Evolutionary conservation across 805 yeast species (phyloP).

Genomic region (Candida insectalens): DNA sequence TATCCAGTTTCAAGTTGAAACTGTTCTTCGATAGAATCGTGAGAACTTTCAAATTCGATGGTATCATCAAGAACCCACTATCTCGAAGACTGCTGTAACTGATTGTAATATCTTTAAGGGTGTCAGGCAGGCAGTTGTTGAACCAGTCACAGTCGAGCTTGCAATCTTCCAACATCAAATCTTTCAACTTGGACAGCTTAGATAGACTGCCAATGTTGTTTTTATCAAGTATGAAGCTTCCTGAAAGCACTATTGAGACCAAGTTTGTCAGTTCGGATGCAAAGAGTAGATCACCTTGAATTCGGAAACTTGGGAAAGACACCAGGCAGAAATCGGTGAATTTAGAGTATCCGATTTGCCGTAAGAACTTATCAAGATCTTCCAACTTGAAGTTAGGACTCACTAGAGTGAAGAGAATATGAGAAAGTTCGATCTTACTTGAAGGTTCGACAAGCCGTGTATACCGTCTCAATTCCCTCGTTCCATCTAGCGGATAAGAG

Average conservation of each 20-base stretch:
- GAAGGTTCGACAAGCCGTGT: neutral
- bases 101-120: constrained; percentile 4
- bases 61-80: constrained; percentile 3
- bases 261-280: constrained; percentile 3
- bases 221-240: constrained; percentile 1
- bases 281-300: constrained; percentile 3
- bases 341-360: constrained; percentile 1
- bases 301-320: constrained; percentile 1
- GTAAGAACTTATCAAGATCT: constrained; percentile 2
- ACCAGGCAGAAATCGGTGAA: constrained; percentile 7
- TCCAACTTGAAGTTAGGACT: constrained; percentile 1
- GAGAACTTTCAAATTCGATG: constrained; percentile 3
- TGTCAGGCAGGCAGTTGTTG: constrained; percentile 3
- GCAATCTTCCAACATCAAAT: constrained; percentile 6
- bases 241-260: constrained; percentile 5
- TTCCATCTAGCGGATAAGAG: constrained; percentile 3
- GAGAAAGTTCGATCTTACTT: constrained; percentile 1
- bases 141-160: constrained; percentile 6
- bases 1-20: constrained; percentile 1
- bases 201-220: constrained; percentile 1
- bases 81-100: constrained; percentile 2
- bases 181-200: constrained; percentile 2
- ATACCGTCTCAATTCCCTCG: neutral
- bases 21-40: constrained; percentile 3
- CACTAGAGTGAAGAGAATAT: constrained; percentile 2